These are phyloP conservation scores for Colletotrichum plurivorum DNA, from an alignment of 2,329 filamentous ascomycete genomes.

Conservation along the genomic window DNA sequence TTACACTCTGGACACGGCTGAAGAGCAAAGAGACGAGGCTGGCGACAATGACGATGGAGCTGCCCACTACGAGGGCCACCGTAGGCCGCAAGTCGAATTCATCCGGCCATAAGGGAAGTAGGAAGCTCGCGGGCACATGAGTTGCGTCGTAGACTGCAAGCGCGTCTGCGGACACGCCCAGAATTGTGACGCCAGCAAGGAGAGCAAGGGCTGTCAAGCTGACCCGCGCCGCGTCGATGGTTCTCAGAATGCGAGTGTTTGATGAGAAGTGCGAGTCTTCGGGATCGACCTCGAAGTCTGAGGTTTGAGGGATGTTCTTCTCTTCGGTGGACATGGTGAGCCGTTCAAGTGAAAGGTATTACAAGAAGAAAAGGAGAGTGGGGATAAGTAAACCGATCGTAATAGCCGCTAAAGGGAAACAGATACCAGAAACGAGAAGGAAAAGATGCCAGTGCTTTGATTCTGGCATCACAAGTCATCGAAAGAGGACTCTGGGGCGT, in stretches of 20 bases:
- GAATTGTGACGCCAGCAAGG: conserved; percentile 64
- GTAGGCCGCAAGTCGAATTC: conserved; percentile 71
- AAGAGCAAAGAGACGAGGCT: conserved; percentile 64
- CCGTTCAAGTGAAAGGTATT: not conserved
- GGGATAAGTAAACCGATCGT: not conserved
- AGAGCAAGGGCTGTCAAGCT: conserved; percentile 66
- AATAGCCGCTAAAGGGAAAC: conserved; percentile 5
- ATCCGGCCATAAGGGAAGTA: conserved; percentile 71
- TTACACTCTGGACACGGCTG: conserved; percentile 65
- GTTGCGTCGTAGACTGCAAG: conserved; percentile 70
- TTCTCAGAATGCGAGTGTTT: conserved; percentile 55
- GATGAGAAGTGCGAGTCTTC: conserved; percentile 54
- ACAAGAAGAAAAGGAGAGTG: not conserved
- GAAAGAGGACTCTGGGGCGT: conserved; percentile 6
- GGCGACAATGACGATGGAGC: conserved; percentile 63
- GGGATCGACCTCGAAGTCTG: conserved; percentile 65
- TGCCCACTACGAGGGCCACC: conserved; percentile 66
- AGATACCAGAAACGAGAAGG: conserved; percentile 12
- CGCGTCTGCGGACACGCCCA: conserved; percentile 69
- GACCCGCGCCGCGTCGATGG: conserved; percentile 60
- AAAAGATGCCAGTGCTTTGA: not conserved
- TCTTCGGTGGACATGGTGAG: conserved; percentile 44
- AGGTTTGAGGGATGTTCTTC: conserved; percentile 59
- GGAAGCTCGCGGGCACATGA: conserved; percentile 60
- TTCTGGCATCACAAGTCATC: not conserved